Evolutionary conservation across 2,329 filamentous ascomycete species (phyloP).

Genomic region (Hypoxylon sp.): DNA sequence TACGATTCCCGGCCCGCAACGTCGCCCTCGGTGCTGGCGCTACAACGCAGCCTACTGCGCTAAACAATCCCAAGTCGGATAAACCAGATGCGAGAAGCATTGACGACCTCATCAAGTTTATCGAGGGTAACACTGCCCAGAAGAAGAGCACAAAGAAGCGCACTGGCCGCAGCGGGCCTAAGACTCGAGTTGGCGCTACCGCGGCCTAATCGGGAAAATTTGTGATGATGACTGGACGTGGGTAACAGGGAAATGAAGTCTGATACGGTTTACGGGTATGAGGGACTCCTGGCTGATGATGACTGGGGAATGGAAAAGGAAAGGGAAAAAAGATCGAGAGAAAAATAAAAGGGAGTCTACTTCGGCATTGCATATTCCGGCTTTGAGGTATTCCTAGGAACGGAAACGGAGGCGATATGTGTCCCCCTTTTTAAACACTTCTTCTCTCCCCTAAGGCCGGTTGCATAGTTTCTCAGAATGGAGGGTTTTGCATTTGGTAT

Average conservation of each 20-base stretch:
- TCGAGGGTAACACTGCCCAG: slow-evolving; percentile 79
- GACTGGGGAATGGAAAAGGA: background rate
- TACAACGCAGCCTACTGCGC: slow-evolving; percentile 55
- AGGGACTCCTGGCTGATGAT: slow-evolving; percentile 8
- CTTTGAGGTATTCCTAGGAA: slow-evolving; percentile 31
- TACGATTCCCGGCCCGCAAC: slow-evolving; percentile 76
- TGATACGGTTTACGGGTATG: slow-evolving; percentile 8
- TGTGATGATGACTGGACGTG: background rate
- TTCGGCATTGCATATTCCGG: slow-evolving; percentile 19
- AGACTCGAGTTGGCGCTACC: slow-evolving; percentile 62
- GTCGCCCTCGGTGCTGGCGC: slow-evolving; percentile 69
- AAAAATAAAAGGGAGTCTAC: slow-evolving; percentile 14
- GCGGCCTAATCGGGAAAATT: slow-evolving; percentile 18
- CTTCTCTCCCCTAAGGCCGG: background rate
- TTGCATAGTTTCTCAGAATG: slow-evolving; percentile 34
- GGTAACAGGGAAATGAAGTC: slow-evolving; percentile 29
- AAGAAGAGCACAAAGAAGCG: slow-evolving; percentile 70
- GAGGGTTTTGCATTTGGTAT: slow-evolving; percentile 34
- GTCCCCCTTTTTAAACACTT: slow-evolving; percentile 3
- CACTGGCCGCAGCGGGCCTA: slow-evolving; percentile 68
- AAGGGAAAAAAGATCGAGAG: slow-evolving; percentile 5
- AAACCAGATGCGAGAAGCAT: slow-evolving; percentile 82
- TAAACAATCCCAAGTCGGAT: slow-evolving; percentile 51
- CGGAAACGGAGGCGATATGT: slow-evolving; percentile 22
- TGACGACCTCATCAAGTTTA: slow-evolving; percentile 93